Conservation (phyloP, 345 rosid species). For the Dipteronia dyeriana region DNA sequence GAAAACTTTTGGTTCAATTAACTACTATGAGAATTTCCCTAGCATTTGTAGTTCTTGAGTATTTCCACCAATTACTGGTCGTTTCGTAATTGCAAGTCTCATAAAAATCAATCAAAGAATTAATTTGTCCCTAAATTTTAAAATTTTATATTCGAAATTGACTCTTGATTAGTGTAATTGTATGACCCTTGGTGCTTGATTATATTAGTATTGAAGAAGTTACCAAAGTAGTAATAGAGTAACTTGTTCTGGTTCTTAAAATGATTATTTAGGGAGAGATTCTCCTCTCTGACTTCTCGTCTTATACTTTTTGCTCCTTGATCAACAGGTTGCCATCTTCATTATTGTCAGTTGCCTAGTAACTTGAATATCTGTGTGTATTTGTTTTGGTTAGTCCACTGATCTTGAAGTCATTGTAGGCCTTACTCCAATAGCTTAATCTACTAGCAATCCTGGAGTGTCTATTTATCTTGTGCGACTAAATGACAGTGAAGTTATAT, state of each 20-base stretch:
- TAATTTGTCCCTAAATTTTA: neutral
- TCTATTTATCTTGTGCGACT: neutral
- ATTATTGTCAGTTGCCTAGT: neutral
- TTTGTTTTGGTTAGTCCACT: neutral
- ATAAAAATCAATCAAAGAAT: neutral
- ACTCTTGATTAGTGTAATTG: too few species aligned
- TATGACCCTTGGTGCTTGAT: neutral
- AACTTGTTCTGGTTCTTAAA: neutral
- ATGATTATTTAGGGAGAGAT: neutral
- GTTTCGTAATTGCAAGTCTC: neutral
- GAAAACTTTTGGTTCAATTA: neutral
- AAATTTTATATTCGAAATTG: too few species aligned
- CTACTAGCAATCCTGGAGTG: conserved; percentile 3
- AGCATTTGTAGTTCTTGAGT: neutral
- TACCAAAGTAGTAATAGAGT: neutral
- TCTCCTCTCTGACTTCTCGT: neutral
- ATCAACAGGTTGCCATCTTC: neutral
- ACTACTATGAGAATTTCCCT: neutral
- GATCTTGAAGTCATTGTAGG: neutral
- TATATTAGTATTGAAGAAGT: neutral
- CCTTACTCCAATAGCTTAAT: neutral
- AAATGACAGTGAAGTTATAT: neutral
- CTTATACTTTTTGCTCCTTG: neutral
- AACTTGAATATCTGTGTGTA: neutral
- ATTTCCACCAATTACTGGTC: neutral